phyloP scores from a whole-genome alignment of 345 rosid species.

The Boechera divaricarpa region DNA sequence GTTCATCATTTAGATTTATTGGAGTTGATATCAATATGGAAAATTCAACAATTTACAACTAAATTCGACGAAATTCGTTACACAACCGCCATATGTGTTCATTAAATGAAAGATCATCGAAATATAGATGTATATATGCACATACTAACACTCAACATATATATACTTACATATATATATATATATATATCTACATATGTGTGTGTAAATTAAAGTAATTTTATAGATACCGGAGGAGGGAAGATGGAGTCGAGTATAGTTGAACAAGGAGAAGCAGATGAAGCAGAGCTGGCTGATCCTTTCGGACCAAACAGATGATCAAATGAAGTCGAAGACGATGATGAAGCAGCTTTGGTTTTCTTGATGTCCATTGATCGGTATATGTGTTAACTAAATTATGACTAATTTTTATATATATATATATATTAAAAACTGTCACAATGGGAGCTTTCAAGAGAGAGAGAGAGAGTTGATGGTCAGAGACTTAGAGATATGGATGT shows the following conservation, averaged over 20 bases:
- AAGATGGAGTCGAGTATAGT: slow-evolving; percentile 47
- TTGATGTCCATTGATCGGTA: slow-evolving; percentile 35
- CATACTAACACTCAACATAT: slow-evolving; percentile 3
- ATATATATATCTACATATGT: not conserved
- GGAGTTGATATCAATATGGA: not conserved
- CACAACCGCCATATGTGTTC: not conserved
- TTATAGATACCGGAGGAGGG: slow-evolving; percentile 43
- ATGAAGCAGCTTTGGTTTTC: slow-evolving; percentile 34
- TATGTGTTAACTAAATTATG: not conserved
- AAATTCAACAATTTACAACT: slow-evolving; percentile 14
- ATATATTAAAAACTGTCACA: not conserved
- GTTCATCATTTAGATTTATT: not conserved
- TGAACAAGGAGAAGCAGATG: slow-evolving; percentile 43
- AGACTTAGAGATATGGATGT: not conserved
- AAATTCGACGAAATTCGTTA: not conserved
- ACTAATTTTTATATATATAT: too few relatives aligned
- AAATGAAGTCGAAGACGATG: slow-evolving; percentile 37
- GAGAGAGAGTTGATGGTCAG: not conserved
- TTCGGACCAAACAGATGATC: slow-evolving; percentile 44
- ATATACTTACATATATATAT: not conserved
- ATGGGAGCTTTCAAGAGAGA: not conserved
- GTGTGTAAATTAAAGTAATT: not conserved
- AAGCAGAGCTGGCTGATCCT: slow-evolving; percentile 35
- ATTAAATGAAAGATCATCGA: not conserved
- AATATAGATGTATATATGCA: not conserved